Percentiles rank a stretch among this genome's conserved stretches.
These are phyloP conservation scores for Auriculariales sp. DNA, from an alignment of 768 basidiomycete genomes.

Conservation along the genomic window DNA sequence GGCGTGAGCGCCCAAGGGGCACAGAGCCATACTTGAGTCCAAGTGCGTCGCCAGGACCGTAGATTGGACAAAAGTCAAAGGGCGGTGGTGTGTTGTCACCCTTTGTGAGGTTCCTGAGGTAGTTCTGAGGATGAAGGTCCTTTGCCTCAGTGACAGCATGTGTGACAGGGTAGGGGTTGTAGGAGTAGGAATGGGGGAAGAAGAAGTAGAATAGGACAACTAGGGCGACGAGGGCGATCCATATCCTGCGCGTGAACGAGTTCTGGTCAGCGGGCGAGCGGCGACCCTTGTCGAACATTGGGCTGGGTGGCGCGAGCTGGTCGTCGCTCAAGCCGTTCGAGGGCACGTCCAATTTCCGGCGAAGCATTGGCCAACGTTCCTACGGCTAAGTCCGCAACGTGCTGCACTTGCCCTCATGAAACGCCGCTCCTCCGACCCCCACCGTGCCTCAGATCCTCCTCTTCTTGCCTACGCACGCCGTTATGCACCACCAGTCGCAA, in stretches of 20 bases:
- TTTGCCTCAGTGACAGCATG: conserved; percentile 5
- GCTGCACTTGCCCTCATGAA: too few species aligned
- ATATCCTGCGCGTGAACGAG: conserved; percentile 56
- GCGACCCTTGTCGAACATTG: not conserved
- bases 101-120: conserved; percentile 33
- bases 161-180: not conserved
- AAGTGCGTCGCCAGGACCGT: conserved; percentile 69
- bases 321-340: not conserved
- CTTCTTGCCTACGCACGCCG: not conserved
- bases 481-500: conserved; percentile 18
- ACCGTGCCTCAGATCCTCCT: not conserved
- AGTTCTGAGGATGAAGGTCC: conserved; percentile 47
- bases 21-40: conserved; percentile 66
- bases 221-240: conserved; percentile 34
- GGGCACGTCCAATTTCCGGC: not conserved
- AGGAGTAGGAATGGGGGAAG: not conserved
- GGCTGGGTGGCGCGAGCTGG: not conserved
- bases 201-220: conserved; percentile 34
- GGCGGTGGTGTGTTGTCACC: conserved; percentile 46
- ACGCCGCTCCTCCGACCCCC: not conserved
- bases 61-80: conserved; percentile 84
- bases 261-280: conserved; percentile 28
- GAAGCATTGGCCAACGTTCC: too few species aligned
- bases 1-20: conserved; percentile 54
- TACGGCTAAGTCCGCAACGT: too few species aligned